Conservation (phyloP, 1,284 basidiomycete genomes). For the Ganoderma resinaceum region DNA sequence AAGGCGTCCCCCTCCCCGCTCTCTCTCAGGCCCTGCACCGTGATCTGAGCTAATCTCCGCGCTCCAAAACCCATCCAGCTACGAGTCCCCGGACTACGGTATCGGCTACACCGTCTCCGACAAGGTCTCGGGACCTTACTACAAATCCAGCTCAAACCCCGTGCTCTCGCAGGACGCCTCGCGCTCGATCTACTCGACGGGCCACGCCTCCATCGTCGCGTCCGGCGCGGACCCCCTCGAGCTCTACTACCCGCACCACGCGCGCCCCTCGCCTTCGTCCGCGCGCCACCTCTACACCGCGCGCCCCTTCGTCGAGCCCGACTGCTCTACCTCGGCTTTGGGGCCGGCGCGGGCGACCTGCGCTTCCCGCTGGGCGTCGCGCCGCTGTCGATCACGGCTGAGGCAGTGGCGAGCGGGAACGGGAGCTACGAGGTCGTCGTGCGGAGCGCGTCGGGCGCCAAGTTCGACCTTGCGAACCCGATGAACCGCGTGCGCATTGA, state of each 20-base stretch:
- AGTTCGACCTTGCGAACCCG: slow-evolving; percentile 18
- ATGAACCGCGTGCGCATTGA: slow-evolving; percentile 14
- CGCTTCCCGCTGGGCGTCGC: slow-evolving; percentile 17
- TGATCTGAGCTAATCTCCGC: neutral
- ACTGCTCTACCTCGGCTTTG: slow-evolving; percentile 19
- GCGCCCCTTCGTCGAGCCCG: slow-evolving; percentile 17
- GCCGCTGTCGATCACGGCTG: slow-evolving; percentile 11
- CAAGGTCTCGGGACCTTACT: slow-evolving; percentile 18
- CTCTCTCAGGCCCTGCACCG: neutral
- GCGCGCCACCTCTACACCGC: slow-evolving; percentile 16
- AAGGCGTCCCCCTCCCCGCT: neutral
- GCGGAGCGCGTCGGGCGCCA: slow-evolving; percentile 10
- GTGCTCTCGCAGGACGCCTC: slow-evolving; percentile 17
- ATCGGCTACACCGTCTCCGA: slow-evolving; percentile 19
- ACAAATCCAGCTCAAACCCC: slow-evolving; percentile 20
- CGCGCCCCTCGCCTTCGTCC: slow-evolving; percentile 12
- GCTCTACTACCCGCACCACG: slow-evolving; percentile 24
- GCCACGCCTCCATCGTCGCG: slow-evolving; percentile 19
- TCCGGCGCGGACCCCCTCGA: slow-evolving; percentile 11
- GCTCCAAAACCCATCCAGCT: slow-evolving; percentile 5
- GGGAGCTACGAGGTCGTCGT: slow-evolving; percentile 14
- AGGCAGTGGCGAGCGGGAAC: neutral
- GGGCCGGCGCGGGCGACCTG: slow-evolving; percentile 16
- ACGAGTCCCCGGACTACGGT: slow-evolving; percentile 20
- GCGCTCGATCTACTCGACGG: slow-evolving; percentile 19